Conservation (phyloP, 1,284 basidiomycete genomes). For the Inonotus hispidus region DNA sequence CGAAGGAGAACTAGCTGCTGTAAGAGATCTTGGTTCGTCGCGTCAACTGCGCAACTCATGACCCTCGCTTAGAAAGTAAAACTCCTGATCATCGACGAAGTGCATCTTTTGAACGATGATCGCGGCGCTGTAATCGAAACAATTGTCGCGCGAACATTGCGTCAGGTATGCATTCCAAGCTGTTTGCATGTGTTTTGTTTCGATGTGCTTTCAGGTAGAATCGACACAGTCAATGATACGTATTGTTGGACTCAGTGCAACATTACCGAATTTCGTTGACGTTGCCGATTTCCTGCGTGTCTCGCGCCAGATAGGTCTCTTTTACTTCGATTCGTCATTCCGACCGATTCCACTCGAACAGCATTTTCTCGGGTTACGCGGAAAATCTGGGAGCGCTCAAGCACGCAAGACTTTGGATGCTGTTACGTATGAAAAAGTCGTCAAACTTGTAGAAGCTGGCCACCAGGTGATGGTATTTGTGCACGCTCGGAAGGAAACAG, state of each 20-base stretch:
- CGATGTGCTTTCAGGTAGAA: slow-evolving; percentile 64
- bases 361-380: slow-evolving; percentile 93
- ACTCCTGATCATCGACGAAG: slow-evolving; percentile 96
- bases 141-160: slow-evolving; percentile 92
- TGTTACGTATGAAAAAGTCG: slow-evolving; percentile 89
- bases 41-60: not conserved
- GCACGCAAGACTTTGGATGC: slow-evolving; percentile 87
- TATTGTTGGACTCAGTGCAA: slow-evolving; percentile 98
- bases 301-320: slow-evolving; percentile 86
- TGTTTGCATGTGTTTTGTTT: not conserved
- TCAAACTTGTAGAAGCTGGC: slow-evolving; percentile 76
- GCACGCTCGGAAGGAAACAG: slow-evolving; percentile 97
- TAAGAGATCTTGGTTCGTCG: slow-evolving; percentile 33
- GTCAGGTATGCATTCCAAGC: slow-evolving; percentile 55
- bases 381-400: slow-evolving; percentile 75
- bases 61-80: slow-evolving; percentile 68
- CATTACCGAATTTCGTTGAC: slow-evolving; percentile 95
- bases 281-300: slow-evolving; percentile 97
- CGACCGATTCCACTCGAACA: slow-evolving; percentile 96
- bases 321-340: slow-evolving; percentile 98
- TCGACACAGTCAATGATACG: slow-evolving; percentile 95
- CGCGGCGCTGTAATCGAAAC: slow-evolving; percentile 98
- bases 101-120: slow-evolving; percentile 96
- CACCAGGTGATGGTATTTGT: slow-evolving; percentile 99
- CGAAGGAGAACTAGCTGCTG: slow-evolving; percentile 91